A percentile compares a stretch with the other conserved stretches of the same genome.
These are phyloP conservation scores for Berberis vulgaris DNA, from an alignment of 164 flowering plant species.

Conservation along the genomic window DNA sequence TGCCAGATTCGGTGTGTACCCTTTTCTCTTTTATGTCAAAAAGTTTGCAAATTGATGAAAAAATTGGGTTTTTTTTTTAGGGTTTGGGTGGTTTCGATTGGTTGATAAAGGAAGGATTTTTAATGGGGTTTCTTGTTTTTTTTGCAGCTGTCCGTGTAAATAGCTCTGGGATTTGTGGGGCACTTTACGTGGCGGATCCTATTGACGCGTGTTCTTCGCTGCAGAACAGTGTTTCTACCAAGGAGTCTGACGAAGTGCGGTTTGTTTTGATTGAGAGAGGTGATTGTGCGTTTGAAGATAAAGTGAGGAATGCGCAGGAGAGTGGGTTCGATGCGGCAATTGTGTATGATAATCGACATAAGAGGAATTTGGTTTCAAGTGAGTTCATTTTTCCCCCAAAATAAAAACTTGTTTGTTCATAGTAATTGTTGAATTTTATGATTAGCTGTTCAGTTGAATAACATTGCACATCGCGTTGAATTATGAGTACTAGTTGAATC, in stretches of 20 bases:
- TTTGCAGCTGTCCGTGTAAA: constrained; percentile 28
- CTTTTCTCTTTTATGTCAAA: not conserved
- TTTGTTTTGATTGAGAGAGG: constrained; percentile 52
- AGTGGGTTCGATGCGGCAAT: constrained; percentile 46
- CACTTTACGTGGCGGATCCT: constrained; percentile 42
- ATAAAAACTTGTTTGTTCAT: no score
- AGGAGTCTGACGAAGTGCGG: constrained; percentile 5
- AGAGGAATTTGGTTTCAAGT: constrained; percentile 38
- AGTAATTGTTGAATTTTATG: no score
- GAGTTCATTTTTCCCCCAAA: constrained; percentile 11
- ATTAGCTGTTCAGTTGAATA: no score
- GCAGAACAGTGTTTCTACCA: constrained; percentile 7
- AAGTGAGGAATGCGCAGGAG: constrained; percentile 40
- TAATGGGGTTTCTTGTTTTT: not conserved
- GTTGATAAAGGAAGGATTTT: no score
- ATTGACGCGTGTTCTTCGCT: constrained; percentile 40
- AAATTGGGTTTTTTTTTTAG: not conserved
- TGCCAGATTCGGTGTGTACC: constrained; percentile 36
- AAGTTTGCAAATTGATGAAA: not conserved
- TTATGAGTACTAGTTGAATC: no score
- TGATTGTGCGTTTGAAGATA: constrained; percentile 43
- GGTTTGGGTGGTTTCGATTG: constrained; percentile 2
- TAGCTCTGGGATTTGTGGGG: constrained; percentile 37
- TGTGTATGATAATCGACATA: constrained; percentile 34
- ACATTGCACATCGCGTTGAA: no score